Base-by-base conservation (phyloP, 2,329 filamentous ascomycete species). In the Tolypocladium tropicale region DNA sequence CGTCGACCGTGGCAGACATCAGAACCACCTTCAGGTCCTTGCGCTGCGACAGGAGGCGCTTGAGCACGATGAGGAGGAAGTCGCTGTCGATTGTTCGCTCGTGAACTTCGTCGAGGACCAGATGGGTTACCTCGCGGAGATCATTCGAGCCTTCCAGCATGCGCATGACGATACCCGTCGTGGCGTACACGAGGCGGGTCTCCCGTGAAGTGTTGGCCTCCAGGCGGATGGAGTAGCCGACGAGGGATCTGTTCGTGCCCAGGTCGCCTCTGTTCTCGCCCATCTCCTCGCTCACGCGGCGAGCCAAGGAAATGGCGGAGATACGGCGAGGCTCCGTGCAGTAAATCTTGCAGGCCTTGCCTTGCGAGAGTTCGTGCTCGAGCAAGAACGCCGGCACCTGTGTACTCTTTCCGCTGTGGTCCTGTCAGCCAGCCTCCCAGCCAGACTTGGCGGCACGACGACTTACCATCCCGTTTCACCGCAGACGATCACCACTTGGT, bases 1-100 rank as follows among this genome's bases (percentile, higher is more conserved):
- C 90, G 69, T 99, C 90, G 9, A 99, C 90, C 0, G 94, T 99
- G 12, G 94, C 94, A 62, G 93, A 97, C 94, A 99, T 99, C 52
- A 99, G 80, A 39, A 99, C 81, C 23, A 99, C 88, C 71, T 95
- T 97, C 53, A 99, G 77, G 60, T 95, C 89, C 58, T 86, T 86
- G 55, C 93, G 82, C 61, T 82, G 82, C 33, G 81, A 70, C 74
- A 96, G 81, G 4, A 99, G 76, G 59, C 92, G 88, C 66, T 90
- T 90, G 53, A 99, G 79, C 1, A 97, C 89, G 62, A 99, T 94
- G 18, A 99, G 79, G 36, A 99, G 77, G 68, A 99, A 96, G 69
- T 99, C 94, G 56, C 92, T 96, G 68, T 99, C 94, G 63, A 99
- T 97, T 14, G 90, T 89, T 59, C 93, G 85, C 70, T 99, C 94